Conservation (phyloP, 345 rosid genomes). For the Syzygium aqueum region DNA sequence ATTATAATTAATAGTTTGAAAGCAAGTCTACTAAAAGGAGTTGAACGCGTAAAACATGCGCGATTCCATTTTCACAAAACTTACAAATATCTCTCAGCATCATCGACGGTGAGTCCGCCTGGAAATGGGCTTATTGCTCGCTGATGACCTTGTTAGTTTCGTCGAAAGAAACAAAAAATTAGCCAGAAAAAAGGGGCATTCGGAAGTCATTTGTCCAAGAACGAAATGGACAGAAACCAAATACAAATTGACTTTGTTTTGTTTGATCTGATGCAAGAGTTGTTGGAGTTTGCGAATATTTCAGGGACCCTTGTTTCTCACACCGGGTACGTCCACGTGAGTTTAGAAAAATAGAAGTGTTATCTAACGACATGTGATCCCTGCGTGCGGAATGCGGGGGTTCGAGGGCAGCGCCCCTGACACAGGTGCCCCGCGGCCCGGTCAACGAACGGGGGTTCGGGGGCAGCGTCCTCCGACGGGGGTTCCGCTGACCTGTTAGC, state of each 20-base stretch:
- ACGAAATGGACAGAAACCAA: not conserved
- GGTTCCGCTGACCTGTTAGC: too few relatives aligned
- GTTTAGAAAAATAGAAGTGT: too few relatives aligned
- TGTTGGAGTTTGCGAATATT: too few relatives aligned
- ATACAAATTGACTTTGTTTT: not conserved
- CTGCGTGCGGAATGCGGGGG: too few relatives aligned
- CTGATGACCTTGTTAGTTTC: not conserved
- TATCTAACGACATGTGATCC: too few relatives aligned
- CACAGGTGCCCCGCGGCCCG: too few relatives aligned
- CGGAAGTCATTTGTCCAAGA: not conserved
- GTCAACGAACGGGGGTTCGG: too few relatives aligned
- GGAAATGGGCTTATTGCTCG: not conserved
- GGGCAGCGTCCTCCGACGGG: too few relatives aligned
- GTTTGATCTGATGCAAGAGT: not conserved
- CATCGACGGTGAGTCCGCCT: not conserved
- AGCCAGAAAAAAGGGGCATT: not conserved
- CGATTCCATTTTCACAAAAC: not conserved
- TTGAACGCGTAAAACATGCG: not conserved
- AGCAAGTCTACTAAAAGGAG: not conserved
- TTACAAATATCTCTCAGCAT: not conserved
- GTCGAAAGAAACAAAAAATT: not conserved
- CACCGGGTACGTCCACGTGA: too few relatives aligned
- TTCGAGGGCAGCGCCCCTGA: too few relatives aligned
- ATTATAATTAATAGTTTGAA: not conserved
- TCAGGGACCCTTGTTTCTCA: too few relatives aligned